Evolutionary conservation across 208 protist species (phyloP).

Genomic region (Herpetomonas tarakana): DNA sequence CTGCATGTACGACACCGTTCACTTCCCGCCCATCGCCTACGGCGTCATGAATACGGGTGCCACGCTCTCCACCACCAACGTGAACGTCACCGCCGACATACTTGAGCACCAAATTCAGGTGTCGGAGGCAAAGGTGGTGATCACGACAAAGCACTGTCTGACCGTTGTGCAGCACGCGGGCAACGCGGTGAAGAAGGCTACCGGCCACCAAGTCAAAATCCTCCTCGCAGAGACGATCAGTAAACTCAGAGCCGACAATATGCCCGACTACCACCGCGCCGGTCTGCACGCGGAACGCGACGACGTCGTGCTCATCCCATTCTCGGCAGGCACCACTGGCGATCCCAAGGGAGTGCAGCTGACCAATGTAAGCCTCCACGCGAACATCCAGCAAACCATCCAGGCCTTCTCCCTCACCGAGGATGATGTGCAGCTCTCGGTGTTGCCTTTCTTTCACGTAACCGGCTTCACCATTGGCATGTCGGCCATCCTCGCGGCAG

Average conservation of each 20-base stretch:
- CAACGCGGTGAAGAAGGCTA: conserved; percentile 27
- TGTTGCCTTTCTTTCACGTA: conserved; percentile 86
- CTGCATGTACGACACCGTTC: conserved; percentile 26
- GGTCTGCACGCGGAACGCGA: conserved; percentile 14
- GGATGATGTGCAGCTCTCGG: conserved; percentile 26
- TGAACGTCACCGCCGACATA: conserved; percentile 18
- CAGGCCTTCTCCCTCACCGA: conserved; percentile 12
- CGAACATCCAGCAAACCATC: conserved; percentile 27
- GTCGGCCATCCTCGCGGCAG: conserved; percentile 17
- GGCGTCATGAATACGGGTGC: conserved; percentile 29
- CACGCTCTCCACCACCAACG: conserved; percentile 34
- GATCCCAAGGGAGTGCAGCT: conserved; percentile 64
- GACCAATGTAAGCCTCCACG: conserved; percentile 19
- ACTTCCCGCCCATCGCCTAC: conserved; percentile 34
- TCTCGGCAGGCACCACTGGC: conserved; percentile 40
- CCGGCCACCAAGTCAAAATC: conserved; percentile 19
- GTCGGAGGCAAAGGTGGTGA: conserved; percentile 25
- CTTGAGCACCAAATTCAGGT: conserved; percentile 33
- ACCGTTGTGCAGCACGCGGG: conserved; percentile 25
- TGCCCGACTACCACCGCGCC: conserved; percentile 30
- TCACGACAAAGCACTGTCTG: conserved; percentile 33
- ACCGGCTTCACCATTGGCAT: conserved; percentile 66
- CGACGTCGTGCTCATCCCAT: conserved; percentile 41
- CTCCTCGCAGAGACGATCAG: conserved; percentile 28
- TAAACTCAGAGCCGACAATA: conserved; percentile 9